Evolutionary conservation across 768 basidiomycete species (phyloP), one percentile per base, ranked within the genome.

Genomic region (Russula ochroleuca): DNA sequence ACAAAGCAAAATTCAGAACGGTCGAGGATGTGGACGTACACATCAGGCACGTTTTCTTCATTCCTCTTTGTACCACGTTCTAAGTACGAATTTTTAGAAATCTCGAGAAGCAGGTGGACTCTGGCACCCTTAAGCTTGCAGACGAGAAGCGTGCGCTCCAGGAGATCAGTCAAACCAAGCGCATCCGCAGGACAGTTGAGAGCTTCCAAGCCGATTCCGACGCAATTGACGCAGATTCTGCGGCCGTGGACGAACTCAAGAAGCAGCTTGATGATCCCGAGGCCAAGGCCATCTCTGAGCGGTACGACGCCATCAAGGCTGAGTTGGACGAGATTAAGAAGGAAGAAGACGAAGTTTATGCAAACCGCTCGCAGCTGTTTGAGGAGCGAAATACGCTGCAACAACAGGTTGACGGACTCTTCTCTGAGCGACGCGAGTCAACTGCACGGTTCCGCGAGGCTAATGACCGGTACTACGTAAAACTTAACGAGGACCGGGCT

Each of bases 111-210:
- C 90, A 94, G 73, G 87, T 99, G 58, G 96, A 98, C 72, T 92
- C 92, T 5, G 96, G 96, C 28, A 84, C 70, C 63, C 81, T 99
- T 82, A 97, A 92, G 73, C 81, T 98, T 63, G 94, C 87, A 31
- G 95, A 97, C 61, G 97, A 99, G 76, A 98, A 97, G 77, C 87
- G 93, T 57, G 91, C 94, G 5, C 81, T 99, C n/a, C 82, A 84
- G 68, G 96, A 98, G 70, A 96, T 99, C 65, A 84, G 81, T 65
- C 80, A 81, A 49, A 77, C 80, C 66, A 91, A 83, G 71, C 88
- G 92, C 48, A 80, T 76, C 63, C 86, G 92, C 57, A 86, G 81
- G 72, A 76, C 78, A 14, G 85, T 98, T 62, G 94, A 98, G 74
- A 73, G 81, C 57, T 94, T 95, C 79, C 85, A 92, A 68, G 77